Conservation (phyloP, 2,329 filamentous ascomycete genomes). For the Cladophialophora chaetospira region DNA sequence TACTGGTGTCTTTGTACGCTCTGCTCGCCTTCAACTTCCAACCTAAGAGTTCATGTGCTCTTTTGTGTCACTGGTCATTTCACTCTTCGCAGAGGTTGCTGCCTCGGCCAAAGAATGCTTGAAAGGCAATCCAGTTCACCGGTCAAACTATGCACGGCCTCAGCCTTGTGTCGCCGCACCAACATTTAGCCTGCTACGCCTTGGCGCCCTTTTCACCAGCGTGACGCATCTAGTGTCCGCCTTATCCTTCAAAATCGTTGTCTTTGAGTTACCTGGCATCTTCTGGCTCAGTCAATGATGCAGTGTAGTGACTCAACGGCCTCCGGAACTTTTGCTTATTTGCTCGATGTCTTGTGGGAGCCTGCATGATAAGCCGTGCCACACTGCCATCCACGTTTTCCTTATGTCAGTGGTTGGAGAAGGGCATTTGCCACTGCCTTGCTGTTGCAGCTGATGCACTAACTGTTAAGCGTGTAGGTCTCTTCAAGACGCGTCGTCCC, state of each 20-base stretch:
- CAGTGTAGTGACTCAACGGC: not conserved
- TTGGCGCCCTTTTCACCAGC: not conserved
- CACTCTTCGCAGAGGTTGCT: not conserved
- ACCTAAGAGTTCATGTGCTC: not conserved
- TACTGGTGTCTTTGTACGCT: no score
- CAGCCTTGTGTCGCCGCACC: not conserved
- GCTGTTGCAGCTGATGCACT: not conserved
- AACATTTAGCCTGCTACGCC: not conserved
- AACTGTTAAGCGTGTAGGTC: not conserved
- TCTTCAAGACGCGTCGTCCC: not conserved
- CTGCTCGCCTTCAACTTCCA: not conserved
- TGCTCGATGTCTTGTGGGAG: not conserved
- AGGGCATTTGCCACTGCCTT: not conserved
- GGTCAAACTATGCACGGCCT: not conserved
- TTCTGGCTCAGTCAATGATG: not conserved
- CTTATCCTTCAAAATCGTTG: not conserved
- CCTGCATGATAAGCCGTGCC: not conserved
- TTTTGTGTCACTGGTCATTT: not conserved
- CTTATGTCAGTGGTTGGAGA: not conserved
- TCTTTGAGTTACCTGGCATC: not conserved
- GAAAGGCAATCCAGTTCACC: not conserved
- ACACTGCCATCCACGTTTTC: not conserved
- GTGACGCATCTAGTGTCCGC: not conserved
- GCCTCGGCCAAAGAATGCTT: not conserved
- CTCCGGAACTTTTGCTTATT: not conserved